Evolutionary conservation across 2,329 filamentous ascomycete genomes (phyloP), one percentile per base, ranked within the genome.

Genomic region (Leptographium flavum): DNA sequence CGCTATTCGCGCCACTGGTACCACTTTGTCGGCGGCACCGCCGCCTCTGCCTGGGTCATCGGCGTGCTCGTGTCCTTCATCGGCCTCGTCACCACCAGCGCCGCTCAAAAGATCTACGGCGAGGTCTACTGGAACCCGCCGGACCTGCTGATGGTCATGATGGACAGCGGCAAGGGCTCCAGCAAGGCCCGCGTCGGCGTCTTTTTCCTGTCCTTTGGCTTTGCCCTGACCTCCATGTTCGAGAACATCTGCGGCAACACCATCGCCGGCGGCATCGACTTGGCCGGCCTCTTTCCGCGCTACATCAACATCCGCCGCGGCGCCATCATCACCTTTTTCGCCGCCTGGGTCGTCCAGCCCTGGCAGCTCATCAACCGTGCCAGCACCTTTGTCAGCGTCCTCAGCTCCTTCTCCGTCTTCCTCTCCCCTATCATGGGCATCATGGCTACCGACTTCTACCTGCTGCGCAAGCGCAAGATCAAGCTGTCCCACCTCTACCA

Each of bases 291-390:
- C 0, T 67, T 67, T 47, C 71, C 72, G 0, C 63, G 60, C 35
- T 75, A 68, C 49, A 66, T 78, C 57, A 74, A 73, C 54, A 76
- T 76, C 47, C 60, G 71, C 5, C 65, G 74, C 2, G 74, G 74
- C 1, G 64, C 64, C 3, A 69, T 70, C 47, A 57, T 76, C 35
- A 66, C 63, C 5, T 60, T 66, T 0, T 50, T 70, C 3, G 56
- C 72, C 7, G 63, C 61, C 13, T 64, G 69, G 30, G 60, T 61
- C 0, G 60, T 66, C 32, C 67, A 66, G 47, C 72, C 71, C 0
- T 76, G 71, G 72, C 58, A 73, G 46, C 59, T 74, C 0, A 57
- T 74, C 4, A 61, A 63, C 8, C 62, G 58, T 0, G 67, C 70
- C 1, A 56, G 59, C 10, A 65, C 63, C 1, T 71, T 73, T 56